Base-by-base conservation (phyloP, 805 yeast genomes). In the Soucietia sequanensis region DNA sequence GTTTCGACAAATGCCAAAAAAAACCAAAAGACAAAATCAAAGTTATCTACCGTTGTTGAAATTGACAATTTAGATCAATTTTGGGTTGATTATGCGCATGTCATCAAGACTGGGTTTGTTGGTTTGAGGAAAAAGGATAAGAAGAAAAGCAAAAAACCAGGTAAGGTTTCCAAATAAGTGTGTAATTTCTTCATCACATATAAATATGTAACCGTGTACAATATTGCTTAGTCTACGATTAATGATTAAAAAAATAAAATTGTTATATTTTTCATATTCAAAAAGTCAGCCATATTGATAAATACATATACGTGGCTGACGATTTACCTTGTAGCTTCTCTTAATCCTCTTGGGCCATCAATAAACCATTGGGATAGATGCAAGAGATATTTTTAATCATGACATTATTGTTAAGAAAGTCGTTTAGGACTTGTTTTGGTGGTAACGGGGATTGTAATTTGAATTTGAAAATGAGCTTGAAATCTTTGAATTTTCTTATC, bases 121-220 rank as follows among this genome's bases (percentile, higher is more conserved):
- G 96, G 95, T 1, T 70, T 90, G 57, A 75, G 79, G 54, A 86
- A 83, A 75, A 88, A 86, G 66, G 87, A 84, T 40, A 87, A 86
- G 70, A 80, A 80, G 62, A 81, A 79, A 70, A 80, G 77, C 65
- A 70, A 73, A 54, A 72, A 30, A 16, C n/a, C n/a, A n/a, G 69
- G 62, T 44, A 68, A 57, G 56, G 59, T 61, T 21, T 34, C 54
- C 14, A 60, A 61, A 42, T 50, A 40, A 36, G 13, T n/a, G n/a
- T n/a, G n/a, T n/a, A n/a, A n/a, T n/a, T n/a, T n/a, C n/a, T n/a
- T n/a, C n/a, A n/a, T n/a, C n/a, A n/a, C n/a, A n/a, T n/a, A n/a
- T n/a, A n/a, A n/a, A n/a, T n/a, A n/a, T n/a, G n/a, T n/a, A n/a
- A n/a, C n/a, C n/a, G n/a, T n/a, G n/a, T n/a, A n/a, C n/a, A n/a